Conservation (phyloP, 495 filamentous ascomycete genomes). For the Platismatia glauca region DNA sequence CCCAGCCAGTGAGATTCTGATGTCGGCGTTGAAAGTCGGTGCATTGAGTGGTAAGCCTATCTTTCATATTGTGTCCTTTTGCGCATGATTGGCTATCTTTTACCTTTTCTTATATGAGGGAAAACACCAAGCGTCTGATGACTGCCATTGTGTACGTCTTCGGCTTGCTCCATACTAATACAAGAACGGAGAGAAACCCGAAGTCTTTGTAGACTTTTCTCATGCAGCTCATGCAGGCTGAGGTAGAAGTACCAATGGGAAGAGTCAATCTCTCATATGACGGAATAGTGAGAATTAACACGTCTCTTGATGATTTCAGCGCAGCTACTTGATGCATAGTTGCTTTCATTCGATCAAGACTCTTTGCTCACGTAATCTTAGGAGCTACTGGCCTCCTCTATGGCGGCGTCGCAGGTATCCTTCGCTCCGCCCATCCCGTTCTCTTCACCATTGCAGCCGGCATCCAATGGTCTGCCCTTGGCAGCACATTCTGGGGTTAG, state of each 20-base stretch:
- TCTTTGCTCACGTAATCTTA: constrained; percentile 26
- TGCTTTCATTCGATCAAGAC: constrained; percentile 3
- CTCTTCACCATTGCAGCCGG: constrained; percentile 65
- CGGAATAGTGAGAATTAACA: neutral
- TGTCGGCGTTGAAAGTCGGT: constrained; percentile 42
- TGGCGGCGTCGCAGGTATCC: constrained; percentile 59
- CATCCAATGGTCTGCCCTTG: constrained; percentile 71
- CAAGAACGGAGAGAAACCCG: neutral
- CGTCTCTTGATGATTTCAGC: neutral
- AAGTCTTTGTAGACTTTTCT: neutral
- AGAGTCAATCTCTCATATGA: neutral
- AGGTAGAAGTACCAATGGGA: neutral
- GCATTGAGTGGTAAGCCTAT: constrained; percentile 42
- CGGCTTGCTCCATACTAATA: neutral
- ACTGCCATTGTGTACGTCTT: neutral
- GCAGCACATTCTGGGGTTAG: constrained; percentile 68
- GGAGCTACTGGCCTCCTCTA: constrained; percentile 61
- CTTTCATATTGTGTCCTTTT: neutral
- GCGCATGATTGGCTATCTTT: too few relatives aligned
- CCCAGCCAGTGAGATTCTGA: constrained; percentile 23
- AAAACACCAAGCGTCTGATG: neutral
- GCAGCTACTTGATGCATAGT: neutral
- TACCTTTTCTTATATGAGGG: neutral
- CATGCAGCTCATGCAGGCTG: neutral
- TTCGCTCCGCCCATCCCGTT: constrained; percentile 50